A percentile compares a stretch with the other conserved stretches of the same genome.
Conservation (phyloP, 2,329 filamentous ascomycete genomes). For the Fusarium caatingaense region DNA sequence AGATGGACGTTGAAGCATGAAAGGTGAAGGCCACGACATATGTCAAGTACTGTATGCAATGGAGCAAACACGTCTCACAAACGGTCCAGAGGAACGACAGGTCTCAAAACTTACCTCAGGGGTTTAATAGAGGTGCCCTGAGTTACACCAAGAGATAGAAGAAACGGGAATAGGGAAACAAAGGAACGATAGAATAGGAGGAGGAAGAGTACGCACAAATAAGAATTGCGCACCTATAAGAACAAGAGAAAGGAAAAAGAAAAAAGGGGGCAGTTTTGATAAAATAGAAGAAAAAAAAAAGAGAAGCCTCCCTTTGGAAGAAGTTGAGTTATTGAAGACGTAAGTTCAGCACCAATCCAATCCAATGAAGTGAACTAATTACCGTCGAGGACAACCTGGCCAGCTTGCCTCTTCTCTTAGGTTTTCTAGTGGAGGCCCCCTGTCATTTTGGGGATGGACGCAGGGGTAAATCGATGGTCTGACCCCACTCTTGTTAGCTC, state of each 20-base stretch:
- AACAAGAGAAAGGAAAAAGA: slow-evolving; percentile 24
- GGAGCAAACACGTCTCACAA: slow-evolving; percentile 26
- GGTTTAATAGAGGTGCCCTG: slow-evolving; percentile 26
- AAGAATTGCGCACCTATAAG: slow-evolving; percentile 37
- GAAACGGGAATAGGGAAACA: slow-evolving; percentile 32
- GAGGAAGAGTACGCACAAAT: slow-evolving; percentile 26
- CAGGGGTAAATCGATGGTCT: slow-evolving; percentile 35
- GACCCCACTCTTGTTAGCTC: slow-evolving; percentile 36
- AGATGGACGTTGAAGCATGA: not conserved
- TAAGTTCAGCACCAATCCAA: slow-evolving; percentile 6
- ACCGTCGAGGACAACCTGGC: slow-evolving; percentile 46
- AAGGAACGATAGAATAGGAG: slow-evolving; percentile 40
- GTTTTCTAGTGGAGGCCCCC: slow-evolving; percentile 16
- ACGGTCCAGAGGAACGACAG: slow-evolving; percentile 22
- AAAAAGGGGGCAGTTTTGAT: slow-evolving; percentile 25
- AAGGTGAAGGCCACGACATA: not conserved
- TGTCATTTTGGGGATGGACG: slow-evolving; percentile 35
- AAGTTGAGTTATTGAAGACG: slow-evolving; percentile 40
- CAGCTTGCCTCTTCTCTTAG: slow-evolving; percentile 32
- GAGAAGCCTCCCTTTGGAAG: slow-evolving; percentile 36
- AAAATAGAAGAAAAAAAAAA: slow-evolving; percentile 25
- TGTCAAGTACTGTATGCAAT: not conserved
- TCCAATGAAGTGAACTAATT: slow-evolving; percentile 13
- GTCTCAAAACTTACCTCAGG: slow-evolving; percentile 45
- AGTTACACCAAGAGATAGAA: slow-evolving; percentile 19